Evolutionary conservation across 2,329 filamentous ascomycete genomes (phyloP).

Genomic region (Allantophomopsis lycopodina): DNA sequence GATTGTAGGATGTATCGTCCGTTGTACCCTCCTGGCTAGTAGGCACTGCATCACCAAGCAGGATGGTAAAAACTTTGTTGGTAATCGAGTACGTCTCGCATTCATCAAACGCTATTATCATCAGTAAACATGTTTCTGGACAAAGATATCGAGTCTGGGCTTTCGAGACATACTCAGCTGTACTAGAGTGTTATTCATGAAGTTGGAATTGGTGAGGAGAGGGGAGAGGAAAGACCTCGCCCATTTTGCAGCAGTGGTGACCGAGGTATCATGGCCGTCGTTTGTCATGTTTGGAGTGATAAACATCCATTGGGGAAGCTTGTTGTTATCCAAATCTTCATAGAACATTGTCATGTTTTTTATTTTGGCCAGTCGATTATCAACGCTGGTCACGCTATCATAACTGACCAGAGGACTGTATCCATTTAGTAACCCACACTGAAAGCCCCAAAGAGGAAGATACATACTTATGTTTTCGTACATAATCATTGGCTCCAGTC

Average conservation of each 20-base stretch:
- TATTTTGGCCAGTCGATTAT: conserved; percentile 48
- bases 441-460: no score
- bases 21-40: conserved; percentile 44
- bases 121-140: no score
- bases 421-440: no score
- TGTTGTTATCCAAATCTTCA: conserved; percentile 45
- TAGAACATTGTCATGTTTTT: conserved; percentile 64
- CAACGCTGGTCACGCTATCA: conserved; percentile 44
- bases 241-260: conserved; percentile 56
- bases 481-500: conserved; percentile 58
- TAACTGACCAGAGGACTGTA: conserved; percentile 39
- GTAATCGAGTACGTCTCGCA: conserved; percentile 50
- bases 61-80: conserved; percentile 54
- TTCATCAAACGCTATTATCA: conserved; percentile 48
- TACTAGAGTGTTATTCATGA: conserved; percentile 62
- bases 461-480: conserved; percentile 58
- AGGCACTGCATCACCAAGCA: conserved; percentile 62
- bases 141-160: no score
- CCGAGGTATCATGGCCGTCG: conserved; percentile 60
- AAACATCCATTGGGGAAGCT: conserved; percentile 60
- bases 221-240: conserved; percentile 55
- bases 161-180: conserved; percentile 43
- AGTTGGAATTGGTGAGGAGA: conserved; percentile 52
- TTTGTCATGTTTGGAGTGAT: conserved; percentile 64
- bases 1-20: conserved; percentile 56